These are phyloP conservation scores for Infundibulicybe gibba DNA, from an alignment of 768 basidiomycete species.

Conservation along the genomic window DNA sequence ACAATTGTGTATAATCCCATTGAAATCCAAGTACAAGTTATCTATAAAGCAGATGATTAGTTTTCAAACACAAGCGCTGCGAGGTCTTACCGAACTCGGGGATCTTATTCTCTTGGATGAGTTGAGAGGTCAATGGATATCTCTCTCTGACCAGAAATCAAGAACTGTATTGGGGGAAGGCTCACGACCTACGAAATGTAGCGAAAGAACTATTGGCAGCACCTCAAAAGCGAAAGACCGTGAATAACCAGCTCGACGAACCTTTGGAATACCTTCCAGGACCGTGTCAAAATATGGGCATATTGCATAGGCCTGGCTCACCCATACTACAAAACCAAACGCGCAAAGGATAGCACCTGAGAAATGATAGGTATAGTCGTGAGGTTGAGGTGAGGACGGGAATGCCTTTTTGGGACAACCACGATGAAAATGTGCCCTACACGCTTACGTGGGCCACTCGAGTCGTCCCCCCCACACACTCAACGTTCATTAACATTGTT, in stretches of 20 bases:
- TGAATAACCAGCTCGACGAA: slow-evolving; percentile 20
- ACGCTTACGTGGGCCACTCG: too few species aligned
- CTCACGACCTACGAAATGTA: slow-evolving; percentile 76
- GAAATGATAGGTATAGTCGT: too few species aligned
- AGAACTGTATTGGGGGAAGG: not conserved
- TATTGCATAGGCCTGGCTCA: too few species aligned
- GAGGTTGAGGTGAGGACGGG: too few species aligned
- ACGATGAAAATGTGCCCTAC: too few species aligned
- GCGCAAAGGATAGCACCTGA: too few species aligned
- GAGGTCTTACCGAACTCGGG: slow-evolving; percentile 86
- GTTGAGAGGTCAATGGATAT: slow-evolving; percentile 96
- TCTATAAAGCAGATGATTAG: slow-evolving; percentile 38
- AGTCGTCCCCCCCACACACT: too few species aligned
- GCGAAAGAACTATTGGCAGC: slow-evolving; percentile 77
- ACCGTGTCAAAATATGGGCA: too few species aligned
- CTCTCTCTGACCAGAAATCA: slow-evolving; percentile 63
- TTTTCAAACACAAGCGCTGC: not conserved
- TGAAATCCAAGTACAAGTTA: slow-evolving; percentile 93
- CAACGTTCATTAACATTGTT: too few species aligned
- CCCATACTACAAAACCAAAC: too few species aligned
- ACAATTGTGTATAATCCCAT: slow-evolving; percentile 89
- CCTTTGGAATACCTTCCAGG: slow-evolving; percentile 60
- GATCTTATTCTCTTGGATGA: slow-evolving; percentile 98
- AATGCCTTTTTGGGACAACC: too few species aligned
- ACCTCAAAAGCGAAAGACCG: slow-evolving; percentile 6